Evolutionary conservation across 345 rosid genomes (phyloP), one percentile per base, ranked within the genome.

Genomic region (Excoecaria agallocha): DNA sequence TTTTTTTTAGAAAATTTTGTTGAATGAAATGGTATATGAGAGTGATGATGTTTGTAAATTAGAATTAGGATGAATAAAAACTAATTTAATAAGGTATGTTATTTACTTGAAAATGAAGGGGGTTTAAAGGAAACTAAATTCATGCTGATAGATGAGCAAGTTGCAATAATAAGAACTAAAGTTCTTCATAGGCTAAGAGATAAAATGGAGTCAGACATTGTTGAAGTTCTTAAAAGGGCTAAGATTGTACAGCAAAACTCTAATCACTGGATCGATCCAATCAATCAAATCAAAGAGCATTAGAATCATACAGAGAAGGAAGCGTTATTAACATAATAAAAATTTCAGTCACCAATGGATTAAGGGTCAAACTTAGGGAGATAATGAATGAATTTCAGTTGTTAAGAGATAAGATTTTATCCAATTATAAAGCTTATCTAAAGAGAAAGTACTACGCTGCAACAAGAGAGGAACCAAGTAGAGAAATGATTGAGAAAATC

Each of bases 111-210:
- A n/a, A n/a, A n/a, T n/a, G n/a, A n/a, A n/a, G n/a, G n/a, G n/a
- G n/a, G n/a, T n/a, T n/a, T n/a, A n/a, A n/a, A n/a, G n/a, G n/a
- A n/a, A n/a, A n/a, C n/a, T n/a, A n/a, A n/a, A n/a, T n/a, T n/a
- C n/a, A n/a, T n/a, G n/a, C n/a, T n/a, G n/a, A n/a, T n/a, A n/a
- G n/a, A n/a, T n/a, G n/a, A n/a, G n/a, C n/a, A n/a, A n/a, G n/a
- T n/a, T n/a, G n/a, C n/a, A n/a, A n/a, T n/a, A n/a, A n/a, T n/a
- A n/a, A n/a, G n/a, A n/a, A 66, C 67, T 75, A 89, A 90, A 55
- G 78, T 90, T 69, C 88, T 92, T 46, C 89, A 93, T 0, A 95
- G 97, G 4, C 37, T 87, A 54, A 81, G 95, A 79, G 98, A 89
- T 81, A 72, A 90, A 49, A 90, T 89, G 79, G 94, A 92, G 52